A percentile compares a stretch with the other conserved stretches of the same genome.
These are phyloP conservation scores for Hericium coralloides DNA, from an alignment of 768 basidiomycete genomes.

Conservation along the genomic window DNA sequence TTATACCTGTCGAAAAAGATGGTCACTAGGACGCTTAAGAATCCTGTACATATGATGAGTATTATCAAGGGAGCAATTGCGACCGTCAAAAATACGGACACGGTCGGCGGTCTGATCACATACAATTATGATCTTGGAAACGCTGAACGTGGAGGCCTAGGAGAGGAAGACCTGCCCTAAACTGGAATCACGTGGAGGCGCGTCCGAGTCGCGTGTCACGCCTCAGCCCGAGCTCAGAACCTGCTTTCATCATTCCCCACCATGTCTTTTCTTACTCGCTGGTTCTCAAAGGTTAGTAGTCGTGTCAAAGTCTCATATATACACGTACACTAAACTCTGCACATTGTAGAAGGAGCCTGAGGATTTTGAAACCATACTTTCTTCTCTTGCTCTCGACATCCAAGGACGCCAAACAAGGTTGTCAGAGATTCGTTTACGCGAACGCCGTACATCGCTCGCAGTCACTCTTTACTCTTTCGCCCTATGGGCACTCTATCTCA, in stretches of 20 bases:
- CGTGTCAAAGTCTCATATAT: neutral
- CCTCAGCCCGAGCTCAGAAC: neutral
- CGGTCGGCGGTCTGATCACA: no score
- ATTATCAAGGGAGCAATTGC: no score
- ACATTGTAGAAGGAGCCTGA: constrained; percentile 41
- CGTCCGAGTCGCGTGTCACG: neutral
- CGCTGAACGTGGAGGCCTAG: no score
- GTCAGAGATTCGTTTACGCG: constrained; percentile 77
- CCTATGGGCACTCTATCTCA: constrained; percentile 63
- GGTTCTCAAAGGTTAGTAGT: constrained; percentile 17
- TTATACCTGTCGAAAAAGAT: no score
- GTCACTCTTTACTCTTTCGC: constrained; percentile 74
- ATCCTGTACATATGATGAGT: no score
- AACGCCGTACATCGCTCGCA: constrained; percentile 68
- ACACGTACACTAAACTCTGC: neutral
- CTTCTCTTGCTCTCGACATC: constrained; percentile 57
- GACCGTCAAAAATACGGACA: no score
- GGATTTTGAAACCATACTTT: constrained; percentile 71
- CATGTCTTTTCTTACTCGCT: constrained; percentile 13
- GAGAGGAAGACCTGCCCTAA: no score
- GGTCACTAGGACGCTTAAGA: no score
- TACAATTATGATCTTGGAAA: no score
- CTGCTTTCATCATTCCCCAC: neutral
- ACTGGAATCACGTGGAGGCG: neutral
- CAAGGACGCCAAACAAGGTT: constrained; percentile 65